A percentile compares a stretch with the other conserved stretches of the same genome.
Evolutionary conservation across 768 basidiomycete species (phyloP).

Genomic region (Termitomyces sp.): DNA sequence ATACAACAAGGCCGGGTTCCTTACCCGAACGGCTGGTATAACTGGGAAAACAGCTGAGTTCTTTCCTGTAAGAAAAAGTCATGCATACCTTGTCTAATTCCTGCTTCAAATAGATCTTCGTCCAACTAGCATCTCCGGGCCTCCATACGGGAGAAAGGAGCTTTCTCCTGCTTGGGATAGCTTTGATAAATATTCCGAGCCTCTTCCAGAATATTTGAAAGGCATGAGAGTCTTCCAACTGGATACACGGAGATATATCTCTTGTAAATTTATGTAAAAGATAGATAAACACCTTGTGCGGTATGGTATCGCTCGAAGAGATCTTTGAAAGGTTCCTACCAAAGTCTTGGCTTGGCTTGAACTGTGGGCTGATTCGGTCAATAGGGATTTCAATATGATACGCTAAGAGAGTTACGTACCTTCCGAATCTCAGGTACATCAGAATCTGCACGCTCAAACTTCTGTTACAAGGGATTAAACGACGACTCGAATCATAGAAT

Average conservation of each 20-base stretch:
- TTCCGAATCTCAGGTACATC: not conserved
- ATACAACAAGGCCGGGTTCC: not conserved
- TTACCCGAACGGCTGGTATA: not conserved
- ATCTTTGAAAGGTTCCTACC: not conserved
- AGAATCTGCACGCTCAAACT: not conserved
- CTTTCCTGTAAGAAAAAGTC: not conserved
- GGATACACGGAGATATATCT: too few species aligned
- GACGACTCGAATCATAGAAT: not conserved
- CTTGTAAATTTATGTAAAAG: accelerated
- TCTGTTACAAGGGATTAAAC: not conserved
- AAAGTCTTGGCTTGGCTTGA: too few species aligned
- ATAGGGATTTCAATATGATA: too few species aligned
- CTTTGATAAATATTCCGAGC: not conserved
- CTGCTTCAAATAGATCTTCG: not conserved
- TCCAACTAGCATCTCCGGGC: not conserved
- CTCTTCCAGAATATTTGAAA: constrained; percentile 1
- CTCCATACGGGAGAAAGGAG: not conserved
- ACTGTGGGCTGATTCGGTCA: not conserved
- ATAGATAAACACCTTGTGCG: not conserved
- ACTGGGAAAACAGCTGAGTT: not conserved
- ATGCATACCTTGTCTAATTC: not conserved
- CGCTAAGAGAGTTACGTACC: not conserved
- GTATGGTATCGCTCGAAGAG: not conserved
- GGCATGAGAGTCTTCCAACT: not conserved
- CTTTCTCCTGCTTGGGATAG: not conserved